phyloP scores from a whole-genome alignment of 1,139 yeast species.

The Geotrichum aggregatum region DNA sequence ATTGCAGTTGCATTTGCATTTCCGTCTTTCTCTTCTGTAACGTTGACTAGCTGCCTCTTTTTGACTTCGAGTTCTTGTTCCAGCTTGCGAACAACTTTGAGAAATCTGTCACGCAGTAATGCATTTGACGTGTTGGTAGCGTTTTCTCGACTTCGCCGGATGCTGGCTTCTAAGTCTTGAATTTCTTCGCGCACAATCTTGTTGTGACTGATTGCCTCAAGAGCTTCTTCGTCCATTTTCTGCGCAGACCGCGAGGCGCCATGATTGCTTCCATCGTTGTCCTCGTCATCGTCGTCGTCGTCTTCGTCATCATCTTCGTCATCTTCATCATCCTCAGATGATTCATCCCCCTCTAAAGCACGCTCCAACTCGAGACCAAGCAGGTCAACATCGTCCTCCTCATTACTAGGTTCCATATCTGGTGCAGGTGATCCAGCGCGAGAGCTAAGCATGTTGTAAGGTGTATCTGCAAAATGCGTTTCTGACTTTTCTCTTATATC shows the following conservation, averaged over 20 bases:
- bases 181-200: slow-evolving; percentile 82
- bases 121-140: slow-evolving; percentile 78
- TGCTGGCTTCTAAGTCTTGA: slow-evolving; percentile 75
- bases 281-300: slow-evolving; percentile 48
- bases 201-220: slow-evolving; percentile 57
- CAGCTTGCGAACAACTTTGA: slow-evolving; percentile 74
- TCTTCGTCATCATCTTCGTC: slow-evolving; percentile 26
- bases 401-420: slow-evolving; percentile 28
- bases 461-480: slow-evolving; percentile 30
- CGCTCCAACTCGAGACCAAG: slow-evolving; percentile 29
- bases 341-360: slow-evolving; percentile 28
- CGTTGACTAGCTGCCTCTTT: slow-evolving; percentile 56
- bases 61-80: slow-evolving; percentile 80
- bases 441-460: slow-evolving; percentile 34
- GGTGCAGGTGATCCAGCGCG: slow-evolving; percentile 27
- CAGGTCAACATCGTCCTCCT: slow-evolving; percentile 31
- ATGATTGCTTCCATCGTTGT: slow-evolving; percentile 52
- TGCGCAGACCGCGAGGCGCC: slow-evolving; percentile 54
- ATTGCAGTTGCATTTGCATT: slow-evolving; percentile 27
- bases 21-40: slow-evolving; percentile 22
- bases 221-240: slow-evolving; percentile 40
- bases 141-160: slow-evolving; percentile 69
- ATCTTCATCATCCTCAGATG: slow-evolving; percentile 25
- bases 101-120: slow-evolving; percentile 80
- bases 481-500: slow-evolving; percentile 6